Evolutionary conservation across 2,329 filamentous ascomycete species (phyloP).

Genomic region (Colletotrichum karsti): DNA sequence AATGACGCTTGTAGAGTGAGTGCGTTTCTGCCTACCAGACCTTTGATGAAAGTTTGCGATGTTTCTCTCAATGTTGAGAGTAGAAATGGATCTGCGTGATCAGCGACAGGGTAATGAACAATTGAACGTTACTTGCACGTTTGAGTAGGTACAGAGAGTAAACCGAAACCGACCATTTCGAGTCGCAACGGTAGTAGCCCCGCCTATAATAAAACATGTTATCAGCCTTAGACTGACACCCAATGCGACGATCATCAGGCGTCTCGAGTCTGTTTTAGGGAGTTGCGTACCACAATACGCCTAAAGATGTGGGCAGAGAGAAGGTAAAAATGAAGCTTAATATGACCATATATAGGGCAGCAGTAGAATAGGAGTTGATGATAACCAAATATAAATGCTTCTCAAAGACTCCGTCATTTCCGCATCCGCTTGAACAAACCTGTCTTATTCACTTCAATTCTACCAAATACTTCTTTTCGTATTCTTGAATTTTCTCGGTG

Average conservation of each 20-base stretch:
- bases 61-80: no score
- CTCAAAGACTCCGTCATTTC: background rate
- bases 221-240: background rate
- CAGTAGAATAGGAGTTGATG: background rate
- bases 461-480: background rate
- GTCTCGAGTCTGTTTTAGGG: slow-evolving; percentile 8
- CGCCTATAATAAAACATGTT: background rate
- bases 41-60: no score
- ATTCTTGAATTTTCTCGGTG: background rate
- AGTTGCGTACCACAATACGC: background rate
- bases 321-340: background rate
- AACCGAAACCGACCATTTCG: background rate
- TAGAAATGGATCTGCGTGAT: no score
- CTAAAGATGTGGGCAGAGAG: background rate
- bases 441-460: background rate
- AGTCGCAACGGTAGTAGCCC: background rate
- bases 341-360: background rate
- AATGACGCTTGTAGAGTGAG: background rate
- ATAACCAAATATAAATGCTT: background rate
- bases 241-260: background rate
- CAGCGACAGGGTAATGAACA: no score
- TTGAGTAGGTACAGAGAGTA: background rate
- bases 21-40: no score
- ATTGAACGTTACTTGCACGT: no score
- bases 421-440: no score